Percentiles rank a stretch among this genome's conserved stretches.
Evolutionary conservation across 192 early-diverging fungal genomes (phyloP).

Genomic region (Backusella tarrabulga): DNA sequence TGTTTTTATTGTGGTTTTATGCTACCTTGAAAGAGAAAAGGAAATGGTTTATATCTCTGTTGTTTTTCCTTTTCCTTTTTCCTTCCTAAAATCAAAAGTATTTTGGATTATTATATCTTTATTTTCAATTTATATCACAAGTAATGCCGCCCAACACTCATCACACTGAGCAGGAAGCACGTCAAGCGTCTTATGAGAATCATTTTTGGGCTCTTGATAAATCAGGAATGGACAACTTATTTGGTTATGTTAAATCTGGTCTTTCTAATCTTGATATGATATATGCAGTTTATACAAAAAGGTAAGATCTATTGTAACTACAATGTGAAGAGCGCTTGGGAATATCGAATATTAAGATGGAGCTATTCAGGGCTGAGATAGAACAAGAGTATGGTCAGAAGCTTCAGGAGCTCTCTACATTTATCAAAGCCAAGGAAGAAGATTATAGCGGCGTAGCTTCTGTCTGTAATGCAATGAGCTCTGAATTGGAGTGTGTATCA

Average conservation of each 20-base stretch:
- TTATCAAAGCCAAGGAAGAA: neutral
- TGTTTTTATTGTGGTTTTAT: constrained; percentile 1
- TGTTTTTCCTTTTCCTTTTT: neutral
- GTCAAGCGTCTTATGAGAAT: neutral
- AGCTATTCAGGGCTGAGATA: neutral
- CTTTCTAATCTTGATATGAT: constrained; percentile 3
- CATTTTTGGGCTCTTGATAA: constrained; percentile 10
- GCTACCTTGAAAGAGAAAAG: neutral
- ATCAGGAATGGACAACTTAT: constrained; percentile 8
- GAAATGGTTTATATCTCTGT: neutral
- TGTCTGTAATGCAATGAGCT: constrained; percentile 7
- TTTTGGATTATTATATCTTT: neutral
- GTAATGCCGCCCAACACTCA: constrained; percentile 1
- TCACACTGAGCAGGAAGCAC: neutral
- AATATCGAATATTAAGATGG: neutral
- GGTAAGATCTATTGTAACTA: neutral
- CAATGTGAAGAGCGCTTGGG: neutral
- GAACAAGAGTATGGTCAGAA: constrained; percentile 22
- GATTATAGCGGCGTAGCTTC: neutral
- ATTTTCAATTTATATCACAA: neutral
- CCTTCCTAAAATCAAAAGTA: neutral
- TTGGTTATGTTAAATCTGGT: constrained; percentile 7
- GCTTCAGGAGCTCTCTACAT: neutral
- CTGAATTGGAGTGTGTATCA: constrained; percentile 16
- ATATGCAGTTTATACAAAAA: constrained; percentile 6